Evolutionary conservation across 1,284 basidiomycete genomes (phyloP), one percentile per base, ranked within the genome.

Genomic region (Meira nashicola): DNA sequence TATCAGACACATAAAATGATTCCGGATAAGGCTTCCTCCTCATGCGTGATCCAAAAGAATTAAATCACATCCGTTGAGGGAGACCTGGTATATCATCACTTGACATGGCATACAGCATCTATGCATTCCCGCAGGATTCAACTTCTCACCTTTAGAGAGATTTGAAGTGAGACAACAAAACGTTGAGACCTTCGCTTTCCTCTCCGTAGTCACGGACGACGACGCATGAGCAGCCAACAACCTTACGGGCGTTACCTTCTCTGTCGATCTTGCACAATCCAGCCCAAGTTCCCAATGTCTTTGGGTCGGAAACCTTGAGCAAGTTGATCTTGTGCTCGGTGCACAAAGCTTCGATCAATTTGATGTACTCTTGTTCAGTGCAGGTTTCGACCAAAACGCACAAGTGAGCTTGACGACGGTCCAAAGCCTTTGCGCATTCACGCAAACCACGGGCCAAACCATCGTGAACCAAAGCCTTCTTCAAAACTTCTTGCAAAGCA

Each of bases 371-470:
- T 75, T 92, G 90, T 84, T 97, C 94, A 64, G 89, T 94, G 85
- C 92, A 95, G 64, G 92, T 92, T 87, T 98, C 94, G 80, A 96
- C 92, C 79, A 98, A 89, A 67, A 98, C 93, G 83, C 94, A 97
- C 62, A 98, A 86, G 82, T 97, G 94, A 61, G 94, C 94, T 85
- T 95, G 90, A 77, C 92, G 89, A 84, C 93, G 93, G 86, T 98
- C 94, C 69, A 98, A 86, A 63, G 94, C 92, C 85, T 98, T 98
- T 79, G 94, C 89, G 79, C 87, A 89, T 84, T 98, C 94, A 74
- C 94, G 90, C 68, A 98, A 88, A 82, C 94, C 94, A 72, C 94
- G 90, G 65, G 94, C 92, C 67, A 98, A 91, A 81, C 94, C 93
- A 79, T 98, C 94, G 84, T 97, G 93, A 70, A 93, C 88, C 74